Base-by-base conservation (phyloP, 2,329 filamentous ascomycete species). In the Alternaria rosae region DNA sequence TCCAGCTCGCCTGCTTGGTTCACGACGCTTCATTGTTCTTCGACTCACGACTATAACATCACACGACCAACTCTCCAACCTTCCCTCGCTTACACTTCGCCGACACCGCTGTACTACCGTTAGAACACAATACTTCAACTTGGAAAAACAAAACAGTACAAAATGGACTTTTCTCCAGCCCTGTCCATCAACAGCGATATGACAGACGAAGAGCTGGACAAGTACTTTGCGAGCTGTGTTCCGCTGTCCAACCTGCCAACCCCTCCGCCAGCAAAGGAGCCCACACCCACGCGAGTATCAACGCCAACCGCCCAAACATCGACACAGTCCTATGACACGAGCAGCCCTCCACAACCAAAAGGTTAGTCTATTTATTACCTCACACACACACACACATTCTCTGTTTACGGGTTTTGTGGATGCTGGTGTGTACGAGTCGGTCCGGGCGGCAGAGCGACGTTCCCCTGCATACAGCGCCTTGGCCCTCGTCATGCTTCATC, bases 201-300 rank as follows among this genome's bases (percentile, higher is more conserved):
- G 67, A 77, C 76, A 47, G 75, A 78, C 58, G 78, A 79, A 56
- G 77, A 79, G 61, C 58, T 80, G 65, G 79, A 80, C 48, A 66
- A 65, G 58, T 80, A 79, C 68, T 78, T 81, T 64, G 78, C 76
- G 42, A 76, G 65, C 56, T 81, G 76, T 47, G 75, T 77, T 25
- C 78, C 78, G 48, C 69, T 80, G 42, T 80, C 78, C 30, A 79
- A 76, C 66, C 69, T 80, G 21, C 79, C 79, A 7, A 81, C 79
- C 15, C 79, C 79, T 58, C 79, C 79, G n/a, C 76, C 76, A 20
- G 70, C 69, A 54, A 77, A 74, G 67, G 68, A 74, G 62, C 65
- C 66, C 51, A 61, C 65, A 43, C 54, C 63, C 35, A 56, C 54
- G 41, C 43, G 54, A 41, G 44, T 48, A 54, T 54, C 61, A 45